These are phyloP conservation scores for Bidens hawaiensis DNA, from an alignment of 140 eudicot genomes.

Conservation along the genomic window DNA sequence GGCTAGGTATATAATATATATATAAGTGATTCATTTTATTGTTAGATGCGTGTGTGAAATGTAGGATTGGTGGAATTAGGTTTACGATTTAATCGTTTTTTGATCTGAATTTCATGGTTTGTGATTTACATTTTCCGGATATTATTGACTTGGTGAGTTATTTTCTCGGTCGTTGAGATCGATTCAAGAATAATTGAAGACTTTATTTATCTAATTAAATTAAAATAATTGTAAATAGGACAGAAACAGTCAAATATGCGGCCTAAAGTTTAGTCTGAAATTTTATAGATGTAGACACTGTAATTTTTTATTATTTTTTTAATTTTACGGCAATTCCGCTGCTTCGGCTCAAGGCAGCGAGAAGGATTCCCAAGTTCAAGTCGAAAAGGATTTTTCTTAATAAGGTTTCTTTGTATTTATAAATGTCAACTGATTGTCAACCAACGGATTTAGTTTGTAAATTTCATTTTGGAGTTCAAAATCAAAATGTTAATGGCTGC, in stretches of 20 bases:
- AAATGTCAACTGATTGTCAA: not conserved
- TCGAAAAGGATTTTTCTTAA: not conserved
- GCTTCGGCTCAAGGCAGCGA: no score
- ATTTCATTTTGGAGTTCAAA: not conserved
- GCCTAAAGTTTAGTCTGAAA: constrained; percentile 12
- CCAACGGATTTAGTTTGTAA: not conserved
- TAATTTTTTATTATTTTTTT: not conserved
- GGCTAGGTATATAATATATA: constrained; percentile 49
- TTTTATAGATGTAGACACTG: no score
- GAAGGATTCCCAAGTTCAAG: no score
- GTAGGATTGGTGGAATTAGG: constrained; percentile 16
- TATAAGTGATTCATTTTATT: no score
- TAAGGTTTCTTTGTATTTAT: constrained; percentile 1
- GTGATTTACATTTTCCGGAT: not conserved
- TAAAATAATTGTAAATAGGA: not conserved
- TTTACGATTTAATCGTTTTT: constrained; percentile 13
- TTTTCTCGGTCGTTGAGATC: constrained; percentile 7
- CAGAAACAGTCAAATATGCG: constrained; percentile 5
- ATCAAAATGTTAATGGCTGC: not conserved
- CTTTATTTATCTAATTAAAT: not conserved
- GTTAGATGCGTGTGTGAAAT: no score
- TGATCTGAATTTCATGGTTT: no score
- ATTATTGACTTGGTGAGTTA: constrained; percentile 4
- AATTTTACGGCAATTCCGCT: no score
- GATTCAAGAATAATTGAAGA: constrained; percentile 9